These are phyloP conservation scores for Ogataea nitratoaversa DNA, from an alignment of 805 yeast genomes.

Conservation along the genomic window DNA sequence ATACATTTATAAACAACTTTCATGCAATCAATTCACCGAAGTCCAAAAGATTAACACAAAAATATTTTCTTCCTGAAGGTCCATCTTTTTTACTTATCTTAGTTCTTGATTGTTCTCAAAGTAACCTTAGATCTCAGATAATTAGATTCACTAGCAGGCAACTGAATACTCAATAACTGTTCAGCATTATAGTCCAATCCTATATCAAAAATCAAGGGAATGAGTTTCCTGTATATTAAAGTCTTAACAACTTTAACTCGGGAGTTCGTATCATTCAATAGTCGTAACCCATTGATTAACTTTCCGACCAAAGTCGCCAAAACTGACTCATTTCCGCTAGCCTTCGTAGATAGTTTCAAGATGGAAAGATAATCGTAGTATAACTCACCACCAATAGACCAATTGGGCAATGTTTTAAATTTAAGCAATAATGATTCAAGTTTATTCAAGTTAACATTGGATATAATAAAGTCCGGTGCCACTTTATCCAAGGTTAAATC, in stretches of 20 bases:
- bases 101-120: not conserved
- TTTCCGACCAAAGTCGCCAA: conserved; percentile 29
- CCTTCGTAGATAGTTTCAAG: too few relatives aligned
- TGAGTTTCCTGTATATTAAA: conserved; percentile 48
- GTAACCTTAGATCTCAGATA: conserved; percentile 29
- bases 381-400: conserved; percentile 57
- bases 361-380: conserved; percentile 47
- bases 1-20: too few relatives aligned
- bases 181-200: conserved; percentile 27
- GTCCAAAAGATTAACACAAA: not conserved
- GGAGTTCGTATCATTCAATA: conserved; percentile 33
- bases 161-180: conserved; percentile 34
- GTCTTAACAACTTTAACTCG: conserved; percentile 46
- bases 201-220: conserved; percentile 34
- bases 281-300: conserved; percentile 43
- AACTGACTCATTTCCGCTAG: conserved; percentile 7
- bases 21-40: too few relatives aligned
- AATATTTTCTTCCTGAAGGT: too few relatives aligned
- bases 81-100: not conserved
- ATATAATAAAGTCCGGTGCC: conserved; percentile 69
- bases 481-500: conserved; percentile 47
- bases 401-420: conserved; percentile 43
- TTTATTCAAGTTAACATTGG: conserved; percentile 31
- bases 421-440: conserved; percentile 37
- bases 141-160: conserved; percentile 43